Conservation (phyloP, 495 filamentous ascomycete species). For the Penicillium angulare region DNA sequence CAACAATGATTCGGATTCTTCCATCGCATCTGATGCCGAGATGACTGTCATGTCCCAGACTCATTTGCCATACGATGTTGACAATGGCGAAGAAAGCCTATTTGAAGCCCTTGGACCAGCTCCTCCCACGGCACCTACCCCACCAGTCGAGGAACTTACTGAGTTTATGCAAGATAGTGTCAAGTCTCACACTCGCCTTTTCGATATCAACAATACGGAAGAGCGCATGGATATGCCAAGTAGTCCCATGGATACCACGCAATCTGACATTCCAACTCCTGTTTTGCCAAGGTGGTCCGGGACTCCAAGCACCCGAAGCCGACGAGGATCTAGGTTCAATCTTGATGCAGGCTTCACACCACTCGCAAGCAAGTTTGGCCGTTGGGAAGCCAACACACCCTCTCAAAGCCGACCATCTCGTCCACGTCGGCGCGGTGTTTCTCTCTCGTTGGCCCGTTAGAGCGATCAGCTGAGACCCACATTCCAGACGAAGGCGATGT, state of each 20-base stretch:
- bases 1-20: conserved; percentile 22
- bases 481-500: conserved; percentile 14
- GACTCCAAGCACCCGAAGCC: conserved; percentile 14
- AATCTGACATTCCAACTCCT: conserved; percentile 21
- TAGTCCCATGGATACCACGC: conserved; percentile 12
- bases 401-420: conserved; percentile 39
- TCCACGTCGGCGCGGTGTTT: conserved; percentile 38
- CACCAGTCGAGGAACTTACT: conserved; percentile 7
- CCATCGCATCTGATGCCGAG: conserved; percentile 11
- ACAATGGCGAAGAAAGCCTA: conserved; percentile 14
- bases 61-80: conserved; percentile 17
- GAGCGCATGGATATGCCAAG: conserved; percentile 9
- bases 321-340: conserved; percentile 27
- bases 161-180: conserved; percentile 23
- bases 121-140: conserved; percentile 18
- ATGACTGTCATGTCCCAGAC: not conserved
- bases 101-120: conserved; percentile 3
- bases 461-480: conserved; percentile 5
- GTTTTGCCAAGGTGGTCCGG: conserved; percentile 19
- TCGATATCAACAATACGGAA: conserved; percentile 9
- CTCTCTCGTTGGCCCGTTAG: conserved; percentile 40
- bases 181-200: conserved; percentile 1
- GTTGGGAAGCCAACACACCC: conserved; percentile 57
- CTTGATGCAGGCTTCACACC: conserved; percentile 56
- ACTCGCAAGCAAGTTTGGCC: conserved; percentile 55